A percentile compares a stretch with the other conserved stretches of the same genome.
These are phyloP conservation scores for Rutstroemia sp. DNA, from an alignment of 2,329 filamentous ascomycete genomes.

Conservation along the genomic window DNA sequence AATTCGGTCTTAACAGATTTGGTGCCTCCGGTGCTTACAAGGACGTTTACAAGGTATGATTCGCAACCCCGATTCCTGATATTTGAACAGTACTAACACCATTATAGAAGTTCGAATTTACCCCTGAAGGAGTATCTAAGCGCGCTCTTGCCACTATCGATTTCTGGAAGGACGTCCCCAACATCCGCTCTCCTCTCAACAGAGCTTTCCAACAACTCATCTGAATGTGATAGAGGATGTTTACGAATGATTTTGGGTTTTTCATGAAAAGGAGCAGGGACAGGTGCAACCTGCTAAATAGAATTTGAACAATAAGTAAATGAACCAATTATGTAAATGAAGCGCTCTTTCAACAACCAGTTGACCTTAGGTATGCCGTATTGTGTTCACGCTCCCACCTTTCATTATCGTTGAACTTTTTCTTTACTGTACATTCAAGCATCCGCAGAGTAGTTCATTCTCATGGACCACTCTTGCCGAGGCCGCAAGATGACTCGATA, in stretches of 20 bases:
- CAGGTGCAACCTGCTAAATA: constrained; percentile 5
- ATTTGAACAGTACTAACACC: constrained; percentile 32
- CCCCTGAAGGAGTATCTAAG: constrained; percentile 92
- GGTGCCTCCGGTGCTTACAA: constrained; percentile 96
- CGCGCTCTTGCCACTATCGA: constrained; percentile 85
- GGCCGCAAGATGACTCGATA: too few relatives aligned
- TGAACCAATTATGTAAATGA: not conserved
- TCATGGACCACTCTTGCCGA: too few relatives aligned
- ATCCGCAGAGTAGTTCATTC: too few relatives aligned
- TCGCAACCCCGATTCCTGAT: not conserved
- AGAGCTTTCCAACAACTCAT: constrained; percentile 96
- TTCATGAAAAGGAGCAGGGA: constrained; percentile 4
- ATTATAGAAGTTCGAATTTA: constrained; percentile 95
- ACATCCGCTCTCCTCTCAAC: constrained; percentile 92
- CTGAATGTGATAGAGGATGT: constrained; percentile 42
- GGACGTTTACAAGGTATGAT: constrained; percentile 84
- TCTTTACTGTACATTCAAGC: too few relatives aligned
- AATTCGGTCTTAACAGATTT: constrained; percentile 98
- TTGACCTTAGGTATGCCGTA: not conserved
- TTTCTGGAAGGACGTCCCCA: constrained; percentile 92
- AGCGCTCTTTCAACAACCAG: not conserved
- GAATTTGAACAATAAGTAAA: constrained; percentile 9
- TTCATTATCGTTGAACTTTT: too few relatives aligned
- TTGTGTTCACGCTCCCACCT: not conserved
- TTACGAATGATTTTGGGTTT: constrained; percentile 1